phyloP scores from a whole-genome alignment of 177 flowering plant genomes.

The Vitis hybrid region DNA sequence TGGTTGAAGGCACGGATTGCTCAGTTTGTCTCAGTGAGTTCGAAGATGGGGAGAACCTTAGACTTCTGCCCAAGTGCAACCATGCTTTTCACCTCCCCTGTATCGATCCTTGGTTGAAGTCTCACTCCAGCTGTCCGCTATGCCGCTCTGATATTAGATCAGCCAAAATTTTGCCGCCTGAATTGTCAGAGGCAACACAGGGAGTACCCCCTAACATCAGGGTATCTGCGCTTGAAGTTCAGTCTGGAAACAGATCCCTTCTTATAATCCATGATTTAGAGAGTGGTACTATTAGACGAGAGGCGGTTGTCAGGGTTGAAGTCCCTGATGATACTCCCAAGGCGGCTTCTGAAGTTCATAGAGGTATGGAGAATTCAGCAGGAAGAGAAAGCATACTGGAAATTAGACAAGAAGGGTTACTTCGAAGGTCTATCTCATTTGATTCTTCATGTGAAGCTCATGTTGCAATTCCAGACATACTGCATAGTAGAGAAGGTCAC shows the following conservation, averaged over 20 bases:
- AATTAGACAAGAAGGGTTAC: not conserved
- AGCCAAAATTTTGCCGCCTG: not conserved
- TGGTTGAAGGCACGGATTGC: conserved; percentile 53
- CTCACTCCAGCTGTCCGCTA: conserved; percentile 58
- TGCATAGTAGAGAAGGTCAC: conserved; percentile 7
- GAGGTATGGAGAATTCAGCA: not conserved
- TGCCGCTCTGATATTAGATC: conserved; percentile 42
- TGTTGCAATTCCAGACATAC: conserved; percentile 21
- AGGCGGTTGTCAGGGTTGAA: conserved; percentile 4
- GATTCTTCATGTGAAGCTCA: conserved; percentile 5
- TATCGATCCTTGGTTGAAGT: conserved; percentile 59
- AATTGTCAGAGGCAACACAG: not conserved
- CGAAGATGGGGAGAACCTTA: conserved; percentile 48
- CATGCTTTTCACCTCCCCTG: conserved; percentile 69
- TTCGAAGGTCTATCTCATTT: conserved; percentile 26
- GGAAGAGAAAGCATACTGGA: not conserved
- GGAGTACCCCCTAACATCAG: not conserved
- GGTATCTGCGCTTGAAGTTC: conserved; percentile 1
- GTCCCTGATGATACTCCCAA: conserved; percentile 7
- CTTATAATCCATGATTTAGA: conserved; percentile 15
- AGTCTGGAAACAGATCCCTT: conserved; percentile 1
- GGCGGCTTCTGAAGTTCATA: conserved; percentile 3
- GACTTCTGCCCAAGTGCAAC: conserved; percentile 56
- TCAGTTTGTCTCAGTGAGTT: conserved; percentile 65
- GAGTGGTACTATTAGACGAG: not conserved